Evolutionary conservation across 176 grass and related monocot genomes (phyloP).

Genomic region (Bonia amplexicaulis): DNA sequence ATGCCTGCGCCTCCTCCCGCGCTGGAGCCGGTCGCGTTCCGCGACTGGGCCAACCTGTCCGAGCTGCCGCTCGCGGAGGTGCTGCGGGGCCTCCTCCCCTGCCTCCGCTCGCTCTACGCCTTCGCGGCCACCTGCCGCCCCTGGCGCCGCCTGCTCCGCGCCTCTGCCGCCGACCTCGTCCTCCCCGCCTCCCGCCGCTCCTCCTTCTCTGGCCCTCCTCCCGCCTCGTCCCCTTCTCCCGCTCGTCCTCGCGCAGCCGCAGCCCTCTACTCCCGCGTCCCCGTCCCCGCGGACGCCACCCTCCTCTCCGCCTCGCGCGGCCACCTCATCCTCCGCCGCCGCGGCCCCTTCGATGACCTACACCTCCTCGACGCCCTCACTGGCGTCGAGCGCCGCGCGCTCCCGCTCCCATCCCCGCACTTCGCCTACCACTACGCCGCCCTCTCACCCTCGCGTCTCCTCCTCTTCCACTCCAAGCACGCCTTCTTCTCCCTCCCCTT

Average conservation of each 20-base stretch:
- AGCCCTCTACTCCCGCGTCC: neutral
- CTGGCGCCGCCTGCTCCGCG: constrained; percentile 24
- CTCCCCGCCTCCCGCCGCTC: constrained; percentile 16
- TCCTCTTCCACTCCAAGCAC: constrained; percentile 42
- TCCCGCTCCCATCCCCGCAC: constrained; percentile 26
- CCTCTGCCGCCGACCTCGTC: constrained; percentile 15
- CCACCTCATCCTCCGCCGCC: constrained; percentile 14
- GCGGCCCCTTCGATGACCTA: neutral
- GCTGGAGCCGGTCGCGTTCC: neutral
- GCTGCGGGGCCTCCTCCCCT: constrained; percentile 38
- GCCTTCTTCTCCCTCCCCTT: constrained; percentile 38
- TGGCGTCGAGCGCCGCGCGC: neutral
- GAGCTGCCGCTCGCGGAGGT: constrained; percentile 37
- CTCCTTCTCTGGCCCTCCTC: neutral
- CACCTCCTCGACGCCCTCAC: constrained; percentile 24
- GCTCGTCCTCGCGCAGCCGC: neutral
- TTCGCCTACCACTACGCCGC: constrained; percentile 34
- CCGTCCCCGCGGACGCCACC: neutral
- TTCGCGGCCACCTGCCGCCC: constrained; percentile 28
- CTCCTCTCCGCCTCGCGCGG: constrained; percentile 26
- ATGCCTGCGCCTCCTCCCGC: neutral
- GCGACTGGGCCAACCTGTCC: constrained; percentile 27
- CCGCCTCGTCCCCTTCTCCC: neutral
- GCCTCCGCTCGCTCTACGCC: constrained; percentile 30
- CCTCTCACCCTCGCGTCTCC: constrained; percentile 29